Conservation (phyloP, 2,329 filamentous ascomycete genomes). For the Alternaria sp. region DNA sequence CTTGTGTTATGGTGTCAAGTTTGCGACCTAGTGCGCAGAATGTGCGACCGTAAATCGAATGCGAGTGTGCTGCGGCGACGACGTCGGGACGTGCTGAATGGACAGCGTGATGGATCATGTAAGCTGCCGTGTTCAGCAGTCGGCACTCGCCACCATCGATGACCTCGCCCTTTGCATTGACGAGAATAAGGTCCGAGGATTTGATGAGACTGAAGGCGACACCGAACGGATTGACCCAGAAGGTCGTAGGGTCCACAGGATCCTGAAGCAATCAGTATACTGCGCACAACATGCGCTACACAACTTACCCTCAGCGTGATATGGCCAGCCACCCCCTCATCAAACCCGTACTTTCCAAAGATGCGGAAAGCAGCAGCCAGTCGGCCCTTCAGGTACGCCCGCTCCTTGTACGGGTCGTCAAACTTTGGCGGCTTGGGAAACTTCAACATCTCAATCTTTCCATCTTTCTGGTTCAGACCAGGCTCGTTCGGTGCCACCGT, state of each 20-base stretch:
- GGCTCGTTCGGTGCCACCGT: conserved; percentile 41
- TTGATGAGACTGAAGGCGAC: conserved; percentile 68
- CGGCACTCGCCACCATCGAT: conserved; percentile 63
- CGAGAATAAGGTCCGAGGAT: conserved; percentile 70
- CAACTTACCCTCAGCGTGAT: conserved; percentile 62
- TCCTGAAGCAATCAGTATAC: conserved; percentile 42
- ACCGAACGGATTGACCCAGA: conserved; percentile 73
- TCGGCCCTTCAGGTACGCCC: conserved; percentile 46
- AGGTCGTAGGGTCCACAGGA: conserved; percentile 64
- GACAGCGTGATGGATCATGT: conserved; percentile 66
- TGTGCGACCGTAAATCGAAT: conserved; percentile 65
- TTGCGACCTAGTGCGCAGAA: conserved; percentile 67
- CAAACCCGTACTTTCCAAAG: conserved; percentile 49
- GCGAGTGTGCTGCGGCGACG: conserved; percentile 64
- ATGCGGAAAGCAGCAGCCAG: conserved; percentile 49
- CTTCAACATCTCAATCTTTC: conserved; percentile 28
- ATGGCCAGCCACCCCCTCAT: conserved; percentile 63
- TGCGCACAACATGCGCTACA: neutral
- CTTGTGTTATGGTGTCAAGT: conserved; percentile 66
- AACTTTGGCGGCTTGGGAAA: conserved; percentile 45
- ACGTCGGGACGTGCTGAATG: conserved; percentile 66
- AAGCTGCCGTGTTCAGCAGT: conserved; percentile 56
- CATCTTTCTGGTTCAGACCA: conserved; percentile 35
- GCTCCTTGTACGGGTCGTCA: conserved; percentile 46
- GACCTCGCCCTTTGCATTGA: conserved; percentile 66